Conservation (phyloP, 495 filamentous ascomycete species). For the Filosporella fistucella region DNA sequence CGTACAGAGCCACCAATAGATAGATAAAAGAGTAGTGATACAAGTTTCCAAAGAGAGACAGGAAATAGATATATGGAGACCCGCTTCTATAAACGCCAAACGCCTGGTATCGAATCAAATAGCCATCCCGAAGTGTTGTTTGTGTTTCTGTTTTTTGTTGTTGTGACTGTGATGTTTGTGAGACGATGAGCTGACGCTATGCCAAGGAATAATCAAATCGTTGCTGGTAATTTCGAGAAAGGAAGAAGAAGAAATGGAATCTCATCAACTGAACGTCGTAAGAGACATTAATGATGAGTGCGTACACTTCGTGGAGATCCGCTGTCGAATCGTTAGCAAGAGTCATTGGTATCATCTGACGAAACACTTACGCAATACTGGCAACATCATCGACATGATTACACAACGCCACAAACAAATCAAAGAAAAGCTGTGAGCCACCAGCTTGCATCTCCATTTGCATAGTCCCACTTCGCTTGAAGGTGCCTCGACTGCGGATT, state of each 20-base stretch:
- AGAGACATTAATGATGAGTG: constrained; percentile 19
- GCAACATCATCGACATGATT: constrained; percentile 87
- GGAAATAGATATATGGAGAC: neutral
- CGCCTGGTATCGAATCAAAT: constrained; percentile 8
- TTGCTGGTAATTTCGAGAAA: too few species aligned
- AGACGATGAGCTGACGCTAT: too few species aligned
- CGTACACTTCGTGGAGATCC: constrained; percentile 24
- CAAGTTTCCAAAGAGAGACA: neutral
- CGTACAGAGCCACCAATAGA: constrained; percentile 5
- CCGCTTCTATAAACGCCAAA: constrained; percentile 8
- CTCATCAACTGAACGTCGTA: too few species aligned
- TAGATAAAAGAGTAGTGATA: constrained; percentile 20
- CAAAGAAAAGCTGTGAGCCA: constrained; percentile 87
- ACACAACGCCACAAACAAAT: constrained; percentile 95
- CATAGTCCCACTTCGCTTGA: constrained; percentile 95
- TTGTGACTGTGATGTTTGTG: too few species aligned
- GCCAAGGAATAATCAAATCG: too few species aligned
- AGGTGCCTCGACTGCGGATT: constrained; percentile 87
- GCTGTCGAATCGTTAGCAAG: constrained; percentile 11
- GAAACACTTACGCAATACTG: constrained; percentile 22
- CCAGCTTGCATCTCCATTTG: constrained; percentile 95
- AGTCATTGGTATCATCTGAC: constrained; percentile 2
- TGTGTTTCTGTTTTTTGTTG: too few species aligned
- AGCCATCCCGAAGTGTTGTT: neutral
- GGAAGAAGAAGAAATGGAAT: too few species aligned